Evolutionary conservation across 495 filamentous ascomycete species (phyloP).

Genomic region (Annulohypoxylon maeteangense): DNA sequence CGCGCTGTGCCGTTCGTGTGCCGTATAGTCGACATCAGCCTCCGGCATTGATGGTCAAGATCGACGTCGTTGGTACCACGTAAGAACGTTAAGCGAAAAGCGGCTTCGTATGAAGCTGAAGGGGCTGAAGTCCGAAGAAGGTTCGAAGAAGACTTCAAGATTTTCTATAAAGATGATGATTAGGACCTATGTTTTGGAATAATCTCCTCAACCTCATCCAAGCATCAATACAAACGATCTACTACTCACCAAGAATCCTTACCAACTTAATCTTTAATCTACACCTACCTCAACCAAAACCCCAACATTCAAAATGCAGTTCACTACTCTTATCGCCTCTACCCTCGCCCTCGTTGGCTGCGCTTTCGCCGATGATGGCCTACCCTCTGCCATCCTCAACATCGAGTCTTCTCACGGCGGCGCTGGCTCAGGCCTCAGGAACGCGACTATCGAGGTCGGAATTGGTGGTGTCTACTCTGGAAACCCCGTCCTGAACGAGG

Average conservation of each 20-base stretch:
- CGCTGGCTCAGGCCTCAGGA: constrained; percentile 23
- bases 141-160: background rate
- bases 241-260: constrained; percentile 11
- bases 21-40: constrained; percentile 24
- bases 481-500: constrained; percentile 10
- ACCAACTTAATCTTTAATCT: constrained; percentile 20
- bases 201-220: constrained; percentile 11
- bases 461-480: background rate
- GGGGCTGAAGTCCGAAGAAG: background rate
- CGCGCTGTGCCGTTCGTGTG: background rate
- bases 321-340: constrained; percentile 27
- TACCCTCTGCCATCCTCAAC: constrained; percentile 9
- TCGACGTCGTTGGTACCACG: constrained; percentile 9
- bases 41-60: constrained; percentile 1
- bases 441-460: constrained; percentile 19
- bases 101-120: background rate
- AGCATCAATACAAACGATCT: constrained; percentile 10
- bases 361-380: constrained; percentile 9
- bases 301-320: constrained; percentile 36
- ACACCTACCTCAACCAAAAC: background rate
- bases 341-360: constrained; percentile 24
- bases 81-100: constrained; percentile 8
- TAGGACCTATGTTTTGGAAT: constrained; percentile 19
- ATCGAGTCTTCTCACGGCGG: constrained; percentile 37
- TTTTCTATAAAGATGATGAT: constrained; percentile 24